Evolutionary conservation across 108 stramenopile species (phyloP), one percentile per base, ranked within the genome.

Genomic region (Nannochloropsis oceanica): DNA sequence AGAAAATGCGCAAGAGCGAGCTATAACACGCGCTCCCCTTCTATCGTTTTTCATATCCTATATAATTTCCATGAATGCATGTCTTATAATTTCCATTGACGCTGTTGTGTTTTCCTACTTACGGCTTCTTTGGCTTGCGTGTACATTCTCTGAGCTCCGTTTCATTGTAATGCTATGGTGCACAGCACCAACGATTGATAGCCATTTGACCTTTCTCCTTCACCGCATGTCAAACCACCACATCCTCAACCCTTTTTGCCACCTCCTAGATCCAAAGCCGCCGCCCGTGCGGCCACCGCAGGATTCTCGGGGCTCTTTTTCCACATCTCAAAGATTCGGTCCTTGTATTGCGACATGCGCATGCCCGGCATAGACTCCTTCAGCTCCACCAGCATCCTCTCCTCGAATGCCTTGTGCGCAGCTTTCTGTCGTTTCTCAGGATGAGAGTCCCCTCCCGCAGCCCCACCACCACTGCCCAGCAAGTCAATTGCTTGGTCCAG

Each of bases 281-380:
- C 59, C 34, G 34, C 34, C 59, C 59, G 18, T 73, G 59, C 59
- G 5, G 59, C 59, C 59, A 73, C 59, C 82, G 91, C 84, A 25
- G 97, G 97, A 87, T 97, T 97, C 86, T 97, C 97, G 18, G 97
- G 95, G 44, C 88, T 87, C 88, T 95, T 96, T 85, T 95, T 94
- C 97, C 97, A 97, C 42, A 93, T 80, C 5, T 92, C 79, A 59
- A 93, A 97, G 81, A 96, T 93, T 84, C 95, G 95, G 82, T 97
- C 95, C 85, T 96, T 93, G 90, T 95, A 94, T 90, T 97, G 97
- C 84, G 94, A 93, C 42, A 95, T 85, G 87, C 94, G 94, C 87
- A 97, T 91, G 42, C 95, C 95, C 82, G 97, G 97, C 90, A 92
- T 92, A 27, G 95, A 94, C 81, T 92, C 86, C 87, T 94, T 94